Evolutionary conservation across 805 yeast genomes (phyloP), one percentile per base, ranked within the genome.

Genomic region (Hanseniaspora pseudoguilliermondii): DNA sequence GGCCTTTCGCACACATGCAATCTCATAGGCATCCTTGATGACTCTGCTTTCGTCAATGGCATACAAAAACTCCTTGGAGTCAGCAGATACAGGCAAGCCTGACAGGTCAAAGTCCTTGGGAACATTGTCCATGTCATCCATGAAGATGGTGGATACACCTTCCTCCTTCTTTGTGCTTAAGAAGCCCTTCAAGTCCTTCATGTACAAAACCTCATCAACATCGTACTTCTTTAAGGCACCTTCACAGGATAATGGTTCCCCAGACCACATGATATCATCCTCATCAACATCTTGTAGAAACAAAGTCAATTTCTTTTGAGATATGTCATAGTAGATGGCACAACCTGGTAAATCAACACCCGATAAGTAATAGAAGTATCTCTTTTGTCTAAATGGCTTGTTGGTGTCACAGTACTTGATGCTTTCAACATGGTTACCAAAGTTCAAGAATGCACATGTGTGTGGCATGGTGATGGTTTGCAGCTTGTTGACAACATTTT

Each of bases 201-300:
- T 77, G 63, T 83, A 86, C 57, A 78, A 67, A 48, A 90, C 95
- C 44, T 80, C 84, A 67, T 93, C 97, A 34, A 88, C 90, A 63
- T 91, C 96, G 62, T 71, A 91, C 59, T 73, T 75, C 21, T 72
- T 65, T 49, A 68, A 54, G 0, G 96, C 96, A 20, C 83, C 82
- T 48, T 83, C 82, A 3, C 75, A 60, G 41, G 79, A 71, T 53
- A 87, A 60, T 5, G 98, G 98, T 69, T 84, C 65, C 0, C 98
- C 98, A 57, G 93, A 83, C 98, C 98, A 91, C 88, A 93, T 84
- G 43, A 91, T 84, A 65, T 87, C 96, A 46, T 93, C 97, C 44
- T 76, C 71, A 64, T 89, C 96, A 41, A 91, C 75, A 54, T 84
- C 78, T 0, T 97, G 97, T 52, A 93, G 73, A 64, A 84, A 91